phyloP scores from a whole-genome alignment of 2,329 filamentous ascomycete species.

The Colletotrichum zoysiae region DNA sequence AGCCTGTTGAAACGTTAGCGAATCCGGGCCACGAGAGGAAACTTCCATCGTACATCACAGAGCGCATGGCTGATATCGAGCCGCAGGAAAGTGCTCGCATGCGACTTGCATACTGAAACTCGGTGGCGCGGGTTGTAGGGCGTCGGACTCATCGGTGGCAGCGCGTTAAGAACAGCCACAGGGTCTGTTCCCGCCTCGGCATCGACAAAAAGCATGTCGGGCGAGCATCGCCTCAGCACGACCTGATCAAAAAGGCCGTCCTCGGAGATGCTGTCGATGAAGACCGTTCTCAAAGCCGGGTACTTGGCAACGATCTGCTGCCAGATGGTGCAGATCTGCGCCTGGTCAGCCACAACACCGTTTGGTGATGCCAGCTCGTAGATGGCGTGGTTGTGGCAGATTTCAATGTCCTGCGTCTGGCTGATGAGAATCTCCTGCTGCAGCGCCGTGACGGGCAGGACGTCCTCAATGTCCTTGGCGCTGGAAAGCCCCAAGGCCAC shows the following conservation, averaged over 20 bases:
- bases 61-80: slow-evolving; percentile 65
- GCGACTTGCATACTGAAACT: slow-evolving; percentile 62
- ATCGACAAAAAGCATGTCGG: slow-evolving; percentile 67
- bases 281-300: slow-evolving; percentile 62
- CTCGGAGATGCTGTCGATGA: slow-evolving; percentile 63
- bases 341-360: slow-evolving; percentile 56
- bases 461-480: slow-evolving; percentile 61
- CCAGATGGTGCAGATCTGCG: slow-evolving; percentile 63
- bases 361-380: slow-evolving; percentile 59
- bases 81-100: slow-evolving; percentile 59
- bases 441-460: slow-evolving; percentile 61
- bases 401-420: slow-evolving; percentile 56
- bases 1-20: slow-evolving; percentile 19
- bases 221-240: slow-evolving; percentile 60
- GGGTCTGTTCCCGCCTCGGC: slow-evolving; percentile 55
- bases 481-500: slow-evolving; percentile 55
- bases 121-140: slow-evolving; percentile 61
- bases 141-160: slow-evolving; percentile 56
- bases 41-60: slow-evolving; percentile 56
- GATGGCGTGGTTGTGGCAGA: slow-evolving; percentile 60
- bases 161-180: slow-evolving; percentile 53
- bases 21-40: background rate
- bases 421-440: slow-evolving; percentile 65
- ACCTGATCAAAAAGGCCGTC: slow-evolving; percentile 64
- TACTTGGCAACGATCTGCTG: slow-evolving; percentile 61